Base-by-base conservation (phyloP, 1,284 basidiomycete species). In the Mycosarcoma maydis region DNA sequence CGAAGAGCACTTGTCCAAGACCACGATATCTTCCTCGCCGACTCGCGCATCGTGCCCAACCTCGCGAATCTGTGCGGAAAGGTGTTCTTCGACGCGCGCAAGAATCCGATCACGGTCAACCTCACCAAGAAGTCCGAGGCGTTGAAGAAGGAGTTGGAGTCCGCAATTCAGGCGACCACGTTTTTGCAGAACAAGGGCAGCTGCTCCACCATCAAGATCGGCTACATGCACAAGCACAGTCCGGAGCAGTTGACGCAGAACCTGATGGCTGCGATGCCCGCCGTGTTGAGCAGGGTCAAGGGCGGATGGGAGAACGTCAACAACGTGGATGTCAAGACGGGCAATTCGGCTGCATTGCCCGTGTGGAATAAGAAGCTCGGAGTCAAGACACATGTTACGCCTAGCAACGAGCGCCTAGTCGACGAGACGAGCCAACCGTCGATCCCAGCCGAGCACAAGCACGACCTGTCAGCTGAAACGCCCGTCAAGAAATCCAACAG, bases 251-350 rank as follows among this genome's bases (percentile, higher is more conserved):
- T 94, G 8, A 82, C 91, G 32, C 88, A 87, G 11, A 98, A 98
- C 84, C 84, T 98, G 22, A 84, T 89, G 73, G 86, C 86, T 8
- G 90, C 91, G 1, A 84, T 98, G 2, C 94, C 95, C 3, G 86
- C 86, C n/a, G 84, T 95, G 56, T 86, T 90, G 32, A 74, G 78
- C 40, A 85, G 86, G 47, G 87, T 97, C 36, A 82, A 81, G 69
- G 91, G 89, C 43, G 90, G 88, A 20, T 97, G 94, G 94, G 89
- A 90, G 53, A 97, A 97, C 80, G 85, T 98, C 43, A 92, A 96
- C 76, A 90, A 88, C 60, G 83, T 98, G 24, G 87, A 94, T 71
- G 88, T 98, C 84, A 98, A 98, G 84, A 96, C 93, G 3, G 91
- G 88, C 69, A 87, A 87, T 17, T 92, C 90, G 46, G 85, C 89